Evolutionary conservation across 129 eudicot species (phyloP).

Genomic region (Glebionis coronaria): DNA sequence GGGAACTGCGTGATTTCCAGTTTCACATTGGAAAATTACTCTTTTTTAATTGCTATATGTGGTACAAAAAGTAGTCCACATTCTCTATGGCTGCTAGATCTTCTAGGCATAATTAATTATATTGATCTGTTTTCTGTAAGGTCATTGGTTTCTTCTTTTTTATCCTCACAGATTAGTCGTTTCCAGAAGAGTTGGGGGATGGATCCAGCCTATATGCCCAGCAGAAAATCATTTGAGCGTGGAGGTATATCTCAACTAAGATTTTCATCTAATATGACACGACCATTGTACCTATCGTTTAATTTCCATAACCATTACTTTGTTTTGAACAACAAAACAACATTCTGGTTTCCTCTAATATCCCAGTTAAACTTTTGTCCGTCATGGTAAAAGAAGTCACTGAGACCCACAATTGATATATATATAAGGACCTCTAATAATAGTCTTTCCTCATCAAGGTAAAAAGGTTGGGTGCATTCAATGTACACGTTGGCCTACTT

Average conservation of each 20-base stretch:
- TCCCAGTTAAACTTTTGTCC: not conserved
- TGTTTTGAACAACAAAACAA: not conserved
- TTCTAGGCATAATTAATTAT: not conserved
- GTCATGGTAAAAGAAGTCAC: not conserved
- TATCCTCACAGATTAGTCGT: conserved; percentile 56
- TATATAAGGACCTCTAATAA: not conserved
- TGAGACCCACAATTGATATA: not conserved
- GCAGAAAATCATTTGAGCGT: conserved; percentile 93
- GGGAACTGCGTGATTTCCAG: not conserved
- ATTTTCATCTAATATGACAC: conserved; percentile 5
- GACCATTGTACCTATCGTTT: not conserved
- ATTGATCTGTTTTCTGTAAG: conserved; percentile 11
- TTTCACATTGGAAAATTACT: not conserved
- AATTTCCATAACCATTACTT: not conserved
- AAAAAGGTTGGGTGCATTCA: not conserved
- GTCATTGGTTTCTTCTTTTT: not conserved
- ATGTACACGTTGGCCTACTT: not conserved
- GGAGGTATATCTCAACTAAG: conserved; percentile 53
- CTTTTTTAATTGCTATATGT: not conserved
- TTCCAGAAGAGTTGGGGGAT: conserved; percentile 97
- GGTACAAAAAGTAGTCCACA: conserved; percentile 8
- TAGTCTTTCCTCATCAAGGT: not conserved
- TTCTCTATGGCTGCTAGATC: conserved; percentile 1
- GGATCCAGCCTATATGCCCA: conserved; percentile 97
- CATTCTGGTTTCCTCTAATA: not conserved